Evolutionary conservation across 2,329 filamentous ascomycete genomes (phyloP).

Genomic region (Botrytis aclada): DNA sequence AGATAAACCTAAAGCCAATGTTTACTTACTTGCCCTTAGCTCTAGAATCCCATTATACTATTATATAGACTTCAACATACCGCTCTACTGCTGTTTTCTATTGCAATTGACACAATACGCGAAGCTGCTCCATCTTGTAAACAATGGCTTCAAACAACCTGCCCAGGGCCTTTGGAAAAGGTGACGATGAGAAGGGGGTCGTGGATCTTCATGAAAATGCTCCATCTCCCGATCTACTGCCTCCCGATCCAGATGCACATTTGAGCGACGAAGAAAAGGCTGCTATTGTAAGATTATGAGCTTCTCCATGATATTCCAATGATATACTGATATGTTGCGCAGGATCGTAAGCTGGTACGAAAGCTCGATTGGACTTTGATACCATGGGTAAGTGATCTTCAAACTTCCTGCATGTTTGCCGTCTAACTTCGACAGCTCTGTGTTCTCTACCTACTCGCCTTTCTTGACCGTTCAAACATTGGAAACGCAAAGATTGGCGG

Average conservation of each 20-base stretch:
- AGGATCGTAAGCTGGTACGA: constrained; percentile 61
- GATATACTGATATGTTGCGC: constrained; percentile 12
- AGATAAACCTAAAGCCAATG: not conserved
- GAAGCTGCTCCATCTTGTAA: not conserved
- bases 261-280: constrained; percentile 61
- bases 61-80: not conserved
- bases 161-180: not conserved
- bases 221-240: constrained; percentile 20
- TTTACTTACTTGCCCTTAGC: not conserved
- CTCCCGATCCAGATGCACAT: constrained; percentile 59
- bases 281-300: constrained; percentile 49
- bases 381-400: constrained; percentile 47
- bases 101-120: not conserved
- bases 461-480: constrained; percentile 76
- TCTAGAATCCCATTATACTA: not conserved
- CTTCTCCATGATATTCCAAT: not conserved
- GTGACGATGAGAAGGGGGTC: constrained; percentile 17
- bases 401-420: constrained; percentile 1
- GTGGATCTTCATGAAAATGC: not conserved
- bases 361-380: constrained; percentile 61
- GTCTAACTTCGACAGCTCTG: constrained; percentile 48
- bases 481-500: constrained; percentile 67
- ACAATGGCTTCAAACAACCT: not conserved
- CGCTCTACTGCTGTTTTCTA: not conserved
- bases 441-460: constrained; percentile 72